Percentiles rank a stretch among this genome's conserved stretches.
Evolutionary conservation across 1,284 basidiomycete species (phyloP).

Genomic region (Golubevia pallescens): DNA sequence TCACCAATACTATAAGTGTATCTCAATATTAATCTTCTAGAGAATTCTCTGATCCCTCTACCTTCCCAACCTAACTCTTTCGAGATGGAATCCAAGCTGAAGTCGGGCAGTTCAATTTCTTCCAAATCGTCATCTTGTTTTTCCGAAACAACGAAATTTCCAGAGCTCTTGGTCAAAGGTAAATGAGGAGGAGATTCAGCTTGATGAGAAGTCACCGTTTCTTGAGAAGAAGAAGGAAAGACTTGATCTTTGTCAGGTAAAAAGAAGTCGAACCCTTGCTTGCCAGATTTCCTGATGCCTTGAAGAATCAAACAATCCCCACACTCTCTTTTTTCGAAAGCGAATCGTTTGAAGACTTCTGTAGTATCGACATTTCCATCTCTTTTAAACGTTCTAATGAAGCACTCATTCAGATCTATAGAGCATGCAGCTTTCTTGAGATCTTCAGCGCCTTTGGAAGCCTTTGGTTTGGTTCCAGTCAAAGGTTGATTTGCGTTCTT

Average conservation of each 20-base stretch:
- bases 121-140: neutral
- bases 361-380: neutral
- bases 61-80: slow-evolving; percentile 15
- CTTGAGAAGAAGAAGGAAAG: no score
- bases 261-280: slow-evolving; percentile 23
- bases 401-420: slow-evolving; percentile 20
- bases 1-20: slow-evolving; percentile 32
- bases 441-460: slow-evolving; percentile 1
- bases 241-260: slow-evolving; percentile 15
- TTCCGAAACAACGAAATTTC: neutral
- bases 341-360: slow-evolving; percentile 26
- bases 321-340: slow-evolving; percentile 18
- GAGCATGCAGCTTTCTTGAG: slow-evolving; percentile 22
- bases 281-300: slow-evolving; percentile 19
- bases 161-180: neutral
- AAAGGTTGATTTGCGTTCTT: no score
- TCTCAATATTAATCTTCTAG: slow-evolving; percentile 20
- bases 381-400: slow-evolving; percentile 10
- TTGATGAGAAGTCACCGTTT: no score
- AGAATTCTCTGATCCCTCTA: slow-evolving; percentile 15
- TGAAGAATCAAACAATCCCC: slow-evolving; percentile 39
- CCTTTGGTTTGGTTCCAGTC: no score
- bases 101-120: slow-evolving; percentile 17
- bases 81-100: slow-evolving; percentile 17
- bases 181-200: neutral